These are phyloP conservation scores for Suhomyces taliae DNA, from an alignment of 1,139 yeast species.

Conservation along the genomic window DNA sequence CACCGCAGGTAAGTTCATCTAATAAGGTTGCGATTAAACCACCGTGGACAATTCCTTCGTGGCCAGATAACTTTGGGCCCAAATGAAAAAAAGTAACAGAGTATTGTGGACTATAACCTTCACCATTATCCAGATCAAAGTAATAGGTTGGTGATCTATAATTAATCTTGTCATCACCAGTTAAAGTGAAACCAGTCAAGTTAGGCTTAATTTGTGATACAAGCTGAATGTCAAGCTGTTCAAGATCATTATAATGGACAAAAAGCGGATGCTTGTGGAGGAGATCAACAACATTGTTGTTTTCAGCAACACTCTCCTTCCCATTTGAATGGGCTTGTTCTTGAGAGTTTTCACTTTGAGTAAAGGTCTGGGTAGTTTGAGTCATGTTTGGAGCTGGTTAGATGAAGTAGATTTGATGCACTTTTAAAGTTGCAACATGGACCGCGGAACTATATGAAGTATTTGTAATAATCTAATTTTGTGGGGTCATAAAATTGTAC, in stretches of 20 bases:
- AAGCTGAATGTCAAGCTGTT: conserved; percentile 1
- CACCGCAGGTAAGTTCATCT: conserved; percentile 54
- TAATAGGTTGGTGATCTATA: conserved; percentile 39
- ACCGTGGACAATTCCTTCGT: conserved; percentile 54
- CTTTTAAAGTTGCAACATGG: neutral
- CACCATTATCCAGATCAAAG: conserved; percentile 30
- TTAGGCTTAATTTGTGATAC: conserved; percentile 28
- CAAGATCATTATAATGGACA: conserved; percentile 1
- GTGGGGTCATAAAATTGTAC: neutral
- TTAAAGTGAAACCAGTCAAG: conserved; percentile 38
- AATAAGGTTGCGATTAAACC: conserved; percentile 54
- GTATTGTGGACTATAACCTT: conserved; percentile 21
- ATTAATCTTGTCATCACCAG: conserved; percentile 37
- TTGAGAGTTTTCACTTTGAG: neutral
- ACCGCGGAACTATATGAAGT: neutral
- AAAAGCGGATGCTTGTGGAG: conserved; percentile 6
- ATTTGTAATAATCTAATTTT: no score
- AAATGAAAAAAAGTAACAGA: conserved; percentile 45
- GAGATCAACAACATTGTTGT: neutral
- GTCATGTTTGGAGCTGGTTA: neutral
- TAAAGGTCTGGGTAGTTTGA: neutral
- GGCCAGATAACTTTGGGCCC: conserved; percentile 50
- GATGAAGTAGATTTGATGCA: neutral
- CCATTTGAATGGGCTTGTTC: neutral
- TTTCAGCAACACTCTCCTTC: neutral